Evolutionary conservation across 345 rosid species (phyloP).

Genomic region (Murraya koenigii): DNA sequence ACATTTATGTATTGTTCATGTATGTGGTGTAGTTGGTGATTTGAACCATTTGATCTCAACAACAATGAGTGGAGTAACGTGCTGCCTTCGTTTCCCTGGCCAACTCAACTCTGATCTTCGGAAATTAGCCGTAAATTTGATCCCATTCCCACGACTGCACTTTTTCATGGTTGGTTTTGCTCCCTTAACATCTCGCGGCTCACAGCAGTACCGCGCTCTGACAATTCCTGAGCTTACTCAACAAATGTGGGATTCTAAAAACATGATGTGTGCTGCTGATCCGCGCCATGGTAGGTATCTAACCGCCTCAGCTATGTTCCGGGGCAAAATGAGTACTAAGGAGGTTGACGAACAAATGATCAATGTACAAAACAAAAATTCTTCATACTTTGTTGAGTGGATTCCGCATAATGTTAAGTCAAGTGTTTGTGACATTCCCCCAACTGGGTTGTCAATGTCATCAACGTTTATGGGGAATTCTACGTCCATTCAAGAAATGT

Average conservation of each 20-base stretch:
- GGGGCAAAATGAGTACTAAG: constrained; percentile 92
- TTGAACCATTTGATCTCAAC: constrained; percentile 81
- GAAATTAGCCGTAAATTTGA: constrained; percentile 70
- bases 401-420: constrained; percentile 71
- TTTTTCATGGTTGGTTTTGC: constrained; percentile 90
- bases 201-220: constrained; percentile 77
- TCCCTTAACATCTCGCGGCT: constrained; percentile 72
- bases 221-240: constrained; percentile 85
- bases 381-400: constrained; percentile 80
- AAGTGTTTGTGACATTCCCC: constrained; percentile 76
- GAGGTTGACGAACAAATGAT: constrained; percentile 93
- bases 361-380: constrained; percentile 92
- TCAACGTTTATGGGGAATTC: constrained; percentile 83
- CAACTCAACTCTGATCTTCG: constrained; percentile 85
- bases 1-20: not conserved
- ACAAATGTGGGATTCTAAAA: constrained; percentile 85
- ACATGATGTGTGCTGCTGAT: constrained; percentile 90
- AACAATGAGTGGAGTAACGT: constrained; percentile 84
- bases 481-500: constrained; percentile 67
- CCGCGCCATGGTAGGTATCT: constrained; percentile 84
- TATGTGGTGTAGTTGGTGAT: constrained; percentile 56
- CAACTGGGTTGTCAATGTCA: constrained; percentile 68
- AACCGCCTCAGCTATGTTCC: constrained; percentile 86
- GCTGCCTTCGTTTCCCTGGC: constrained; percentile 87
- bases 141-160: constrained; percentile 81